Percentiles rank a stretch among this genome's conserved stretches.
Evolutionary conservation across 1,284 basidiomycete species (phyloP).

Genomic region (Exsudoporus floridanus): DNA sequence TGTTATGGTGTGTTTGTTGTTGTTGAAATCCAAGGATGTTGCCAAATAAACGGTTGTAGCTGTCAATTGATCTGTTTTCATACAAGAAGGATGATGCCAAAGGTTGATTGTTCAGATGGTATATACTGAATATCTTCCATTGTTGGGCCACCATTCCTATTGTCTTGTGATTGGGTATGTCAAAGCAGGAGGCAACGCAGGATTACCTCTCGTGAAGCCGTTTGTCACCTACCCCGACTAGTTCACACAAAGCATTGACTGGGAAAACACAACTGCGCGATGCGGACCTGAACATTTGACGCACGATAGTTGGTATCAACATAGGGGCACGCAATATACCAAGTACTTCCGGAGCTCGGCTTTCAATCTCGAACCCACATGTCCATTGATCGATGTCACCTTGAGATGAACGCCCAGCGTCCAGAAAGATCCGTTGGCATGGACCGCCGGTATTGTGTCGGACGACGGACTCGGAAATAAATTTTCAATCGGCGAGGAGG

Average conservation of each 20-base stretch:
- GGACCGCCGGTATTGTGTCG: background rate
- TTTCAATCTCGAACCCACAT: background rate
- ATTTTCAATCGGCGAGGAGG: slow-evolving; percentile 12
- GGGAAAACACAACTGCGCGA: background rate
- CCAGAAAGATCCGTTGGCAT: too few relatives aligned
- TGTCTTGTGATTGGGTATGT: too few relatives aligned
- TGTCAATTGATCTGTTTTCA: background rate
- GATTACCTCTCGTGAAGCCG: background rate
- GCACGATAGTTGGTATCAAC: background rate
- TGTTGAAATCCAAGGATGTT: slow-evolving; percentile 15
- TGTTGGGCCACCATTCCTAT: background rate
- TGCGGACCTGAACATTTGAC: background rate
- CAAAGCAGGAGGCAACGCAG: background rate
- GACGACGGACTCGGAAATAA: background rate
- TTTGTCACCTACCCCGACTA: background rate
- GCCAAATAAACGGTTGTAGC: slow-evolving; percentile 14
- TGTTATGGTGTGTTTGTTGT: slow-evolving; percentile 15
- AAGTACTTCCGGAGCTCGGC: background rate
- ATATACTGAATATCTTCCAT: background rate
- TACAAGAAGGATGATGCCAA: background rate
- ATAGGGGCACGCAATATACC: background rate
- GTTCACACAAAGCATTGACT: background rate
- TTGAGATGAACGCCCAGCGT: background rate
- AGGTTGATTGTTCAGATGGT: background rate
- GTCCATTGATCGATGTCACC: background rate